Percentiles rank a stretch among this genome's conserved stretches.
These are phyloP conservation scores for Leccinum sublutescens DNA, from an alignment of 768 basidiomycete genomes.

Conservation along the genomic window DNA sequence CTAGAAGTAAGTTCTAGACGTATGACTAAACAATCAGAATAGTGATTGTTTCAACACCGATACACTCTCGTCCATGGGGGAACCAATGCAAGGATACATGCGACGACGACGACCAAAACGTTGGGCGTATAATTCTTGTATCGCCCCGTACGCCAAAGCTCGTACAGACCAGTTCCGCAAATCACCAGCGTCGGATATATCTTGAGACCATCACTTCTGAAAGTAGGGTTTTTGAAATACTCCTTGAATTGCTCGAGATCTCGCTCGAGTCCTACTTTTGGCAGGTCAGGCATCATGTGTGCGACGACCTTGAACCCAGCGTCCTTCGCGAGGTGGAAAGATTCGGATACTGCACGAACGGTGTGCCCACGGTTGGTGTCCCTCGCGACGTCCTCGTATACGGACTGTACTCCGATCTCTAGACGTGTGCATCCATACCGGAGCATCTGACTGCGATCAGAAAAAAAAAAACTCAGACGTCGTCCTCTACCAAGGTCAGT, in stretches of 20 bases:
- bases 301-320: slow-evolving; percentile 99
- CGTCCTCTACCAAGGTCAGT: neutral
- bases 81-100: slow-evolving; percentile 91
- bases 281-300: slow-evolving; percentile 99
- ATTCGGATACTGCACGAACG: slow-evolving; percentile 94
- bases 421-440: slow-evolving; percentile 98
- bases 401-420: slow-evolving; percentile 98
- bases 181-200: slow-evolving; percentile 99
- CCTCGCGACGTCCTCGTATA: slow-evolving; percentile 98
- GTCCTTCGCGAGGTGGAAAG: slow-evolving; percentile 98
- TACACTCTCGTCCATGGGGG: slow-evolving; percentile 99
- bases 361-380: slow-evolving; percentile 99
- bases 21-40: too few relatives aligned
- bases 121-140: slow-evolving; percentile 99
- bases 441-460: slow-evolving; percentile 83
- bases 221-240: slow-evolving; percentile 98
- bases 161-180: slow-evolving; percentile 93
- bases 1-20: too few relatives aligned
- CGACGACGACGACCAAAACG: slow-evolving; percentile 95
- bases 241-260: slow-evolving; percentile 99
- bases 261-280: slow-evolving; percentile 95
- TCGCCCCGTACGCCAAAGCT: slow-evolving; percentile 93
- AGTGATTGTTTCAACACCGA: too few relatives aligned
- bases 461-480: neutral
- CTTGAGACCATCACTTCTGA: slow-evolving; percentile 95